Evolutionary conservation across 495 filamentous ascomycete genomes (phyloP), one percentile per base, ranked within the genome.

Genomic region (Polyplosphaeria fusca): DNA sequence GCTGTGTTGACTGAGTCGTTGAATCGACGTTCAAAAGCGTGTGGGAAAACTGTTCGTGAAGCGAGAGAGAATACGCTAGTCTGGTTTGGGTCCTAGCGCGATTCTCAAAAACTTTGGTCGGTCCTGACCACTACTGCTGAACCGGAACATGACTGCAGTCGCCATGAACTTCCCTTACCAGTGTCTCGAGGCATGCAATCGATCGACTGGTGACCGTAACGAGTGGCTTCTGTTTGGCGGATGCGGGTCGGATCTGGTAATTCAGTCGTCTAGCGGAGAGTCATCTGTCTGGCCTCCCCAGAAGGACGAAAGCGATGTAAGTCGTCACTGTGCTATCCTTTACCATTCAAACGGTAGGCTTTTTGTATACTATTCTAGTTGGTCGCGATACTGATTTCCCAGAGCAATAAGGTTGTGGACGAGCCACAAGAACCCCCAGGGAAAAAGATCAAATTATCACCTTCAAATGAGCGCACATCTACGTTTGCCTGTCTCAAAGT

Each of bases 201-300:
- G 67, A 56, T 64, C 24, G 45, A 68, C 58, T 18, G 22, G 24
- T 25, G 47, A 55, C 39, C 61, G 61, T 52, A 53, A 54, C 58
- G 66, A 72, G 2, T 60, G 58, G 47, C 47, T 82, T 16, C 66
- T 87, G 23, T 65, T 86, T 47, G 82, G 77, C 13, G 79, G 83
- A 22, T 74, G 76, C 37, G 82, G 83, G 7, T 66, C 77, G n/a
- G 70, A 72, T 50, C 37, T 79, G 78, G 58, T 74, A 73, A 14
- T 80, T 78, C 44, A 69, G 74, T 55, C 69, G 73, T 86, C 82
- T 69, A 81, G 76, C 43, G 71, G 72, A 45, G 64, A 70, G 62
- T 66, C 73, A 45, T 67, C 67, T 5, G 28, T 63, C 12, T 65
- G 58, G 58, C 45, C 57, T 4, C 9, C 23, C 23, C 41, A 39